Base-by-base conservation (phyloP, 2,329 filamentous ascomycete genomes). In the Fusarium odoratissimum region DNA sequence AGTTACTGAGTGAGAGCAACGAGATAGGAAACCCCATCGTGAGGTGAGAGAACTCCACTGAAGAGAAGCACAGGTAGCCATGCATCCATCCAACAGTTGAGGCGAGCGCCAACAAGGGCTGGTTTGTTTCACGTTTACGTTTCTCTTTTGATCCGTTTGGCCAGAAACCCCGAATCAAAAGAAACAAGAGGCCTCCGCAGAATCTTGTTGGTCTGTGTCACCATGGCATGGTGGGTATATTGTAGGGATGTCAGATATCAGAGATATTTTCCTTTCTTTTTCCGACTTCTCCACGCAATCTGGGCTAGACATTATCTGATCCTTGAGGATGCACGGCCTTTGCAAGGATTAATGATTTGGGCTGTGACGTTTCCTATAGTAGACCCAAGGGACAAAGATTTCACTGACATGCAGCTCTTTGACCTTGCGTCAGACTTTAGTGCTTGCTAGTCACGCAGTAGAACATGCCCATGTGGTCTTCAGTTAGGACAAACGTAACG, bases 1-100 rank as follows among this genome's bases (percentile, higher is more conserved):
- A 57, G 28, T 44, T 45, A 21, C 40, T 23, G 38, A 38, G 38
- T 35, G 51, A n/a, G 23, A 52, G 37, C 12, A 41, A 52, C 66
- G 35, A 70, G 59, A 70, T 21, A 70, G 48, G 66, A 51, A 70
- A 56, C 48, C 41, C 25, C 31, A 45, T 56, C 54, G 52, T 30
- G 44, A 33, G 42, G 59, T 33, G 13, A 14, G 13, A 33, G 41
- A 42, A 54, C 45, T 59, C 65, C 48, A 58, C 28, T 37, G 17
- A 31, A 55, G 25, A 58, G 31, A 49, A 48, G 44, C 38, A 66
- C 54, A 37, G 21, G 31, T 49, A 37, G 42, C 51, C 55, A 45
- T 41, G 30, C n/a, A 49, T 35, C 44, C 19, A 51, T 30, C 45
- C 45, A 45, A 64, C 25, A 35, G 28, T 38, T 30, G 25, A 33